Evolutionary conservation across 805 yeast species (phyloP).

Genomic region (Myxozyma neotropica): DNA sequence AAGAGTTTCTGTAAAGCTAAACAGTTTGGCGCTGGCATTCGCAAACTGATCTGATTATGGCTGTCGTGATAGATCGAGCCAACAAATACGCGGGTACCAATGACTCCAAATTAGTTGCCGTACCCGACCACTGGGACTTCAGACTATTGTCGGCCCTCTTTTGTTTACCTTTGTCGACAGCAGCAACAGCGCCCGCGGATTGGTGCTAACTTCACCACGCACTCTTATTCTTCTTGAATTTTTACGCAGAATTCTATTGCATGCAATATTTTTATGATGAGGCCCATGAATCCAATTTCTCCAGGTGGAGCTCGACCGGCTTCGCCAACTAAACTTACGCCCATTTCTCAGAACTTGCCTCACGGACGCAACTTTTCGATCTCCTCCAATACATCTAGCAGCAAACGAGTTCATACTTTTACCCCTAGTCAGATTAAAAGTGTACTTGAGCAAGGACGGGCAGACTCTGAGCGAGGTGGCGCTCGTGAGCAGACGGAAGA

Average conservation of each 20-base stretch:
- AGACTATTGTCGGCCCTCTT: not conserved
- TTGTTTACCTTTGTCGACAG: not conserved
- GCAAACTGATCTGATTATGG: too few relatives aligned
- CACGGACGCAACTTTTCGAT: slow-evolving; percentile 16
- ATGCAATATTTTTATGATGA: too few relatives aligned
- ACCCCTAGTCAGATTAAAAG: slow-evolving; percentile 26
- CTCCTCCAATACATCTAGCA: not conserved
- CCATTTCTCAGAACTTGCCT: slow-evolving; percentile 23
- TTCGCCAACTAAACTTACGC: slow-evolving; percentile 26
- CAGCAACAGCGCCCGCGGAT: too few relatives aligned
- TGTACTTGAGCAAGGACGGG: slow-evolving; percentile 12
- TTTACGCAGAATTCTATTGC: too few relatives aligned
- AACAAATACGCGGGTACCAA: not conserved
- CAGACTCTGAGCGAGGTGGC: not conserved
- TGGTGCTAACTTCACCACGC: not conserved
- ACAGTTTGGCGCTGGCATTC: too few relatives aligned
- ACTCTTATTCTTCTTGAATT: not conserved
- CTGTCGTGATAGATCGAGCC: not conserved
- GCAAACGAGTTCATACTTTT: slow-evolving; percentile 27
- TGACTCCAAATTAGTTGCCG: not conserved
- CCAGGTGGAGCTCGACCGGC: slow-evolving; percentile 5
- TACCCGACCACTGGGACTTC: not conserved
- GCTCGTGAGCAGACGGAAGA: not conserved
- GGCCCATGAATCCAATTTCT: slow-evolving; percentile 2
- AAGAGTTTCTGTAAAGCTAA: too few relatives aligned